Evolutionary conservation across 176 grass and related monocot genomes (phyloP).

Genomic region (Carex scoparia): DNA sequence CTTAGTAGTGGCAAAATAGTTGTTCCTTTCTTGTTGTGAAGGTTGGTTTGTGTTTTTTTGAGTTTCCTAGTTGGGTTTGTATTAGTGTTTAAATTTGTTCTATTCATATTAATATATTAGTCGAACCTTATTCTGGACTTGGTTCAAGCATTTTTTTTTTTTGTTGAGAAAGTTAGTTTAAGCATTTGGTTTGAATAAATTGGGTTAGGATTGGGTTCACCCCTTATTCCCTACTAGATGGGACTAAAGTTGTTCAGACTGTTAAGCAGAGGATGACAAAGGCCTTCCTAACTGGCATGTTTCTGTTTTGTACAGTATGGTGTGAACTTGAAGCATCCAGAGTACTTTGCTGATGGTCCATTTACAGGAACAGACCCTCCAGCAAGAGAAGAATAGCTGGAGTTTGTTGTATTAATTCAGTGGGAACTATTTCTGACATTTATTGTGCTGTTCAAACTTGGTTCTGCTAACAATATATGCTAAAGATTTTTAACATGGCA

Average conservation of each 20-base stretch:
- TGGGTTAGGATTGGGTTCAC: background rate
- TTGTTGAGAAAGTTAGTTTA: too few relatives aligned
- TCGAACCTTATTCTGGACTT: background rate
- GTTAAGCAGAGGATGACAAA: background rate
- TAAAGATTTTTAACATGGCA: background rate
- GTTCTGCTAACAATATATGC: background rate
- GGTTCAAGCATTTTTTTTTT: too few relatives aligned
- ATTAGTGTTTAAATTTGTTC: background rate
- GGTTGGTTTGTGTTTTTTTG: background rate
- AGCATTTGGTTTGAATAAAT: background rate
- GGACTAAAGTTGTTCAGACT: background rate
- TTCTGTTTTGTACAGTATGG: conserved; percentile 51
- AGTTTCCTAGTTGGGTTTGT: background rate
- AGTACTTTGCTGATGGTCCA: conserved; percentile 82
- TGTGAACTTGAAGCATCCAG: conserved; percentile 89
- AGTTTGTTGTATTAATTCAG: conserved; percentile 2
- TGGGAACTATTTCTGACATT: background rate
- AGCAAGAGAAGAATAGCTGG: conserved; percentile 57
- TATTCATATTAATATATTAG: background rate
- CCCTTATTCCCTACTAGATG: background rate
- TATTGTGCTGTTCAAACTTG: background rate
- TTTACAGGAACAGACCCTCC: conserved; percentile 69
- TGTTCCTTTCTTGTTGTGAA: background rate
- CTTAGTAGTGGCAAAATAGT: background rate
- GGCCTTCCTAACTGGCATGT: background rate